Conservation (phyloP, 2,329 filamentous ascomycete species). For the Fusarium concolor region DNA sequence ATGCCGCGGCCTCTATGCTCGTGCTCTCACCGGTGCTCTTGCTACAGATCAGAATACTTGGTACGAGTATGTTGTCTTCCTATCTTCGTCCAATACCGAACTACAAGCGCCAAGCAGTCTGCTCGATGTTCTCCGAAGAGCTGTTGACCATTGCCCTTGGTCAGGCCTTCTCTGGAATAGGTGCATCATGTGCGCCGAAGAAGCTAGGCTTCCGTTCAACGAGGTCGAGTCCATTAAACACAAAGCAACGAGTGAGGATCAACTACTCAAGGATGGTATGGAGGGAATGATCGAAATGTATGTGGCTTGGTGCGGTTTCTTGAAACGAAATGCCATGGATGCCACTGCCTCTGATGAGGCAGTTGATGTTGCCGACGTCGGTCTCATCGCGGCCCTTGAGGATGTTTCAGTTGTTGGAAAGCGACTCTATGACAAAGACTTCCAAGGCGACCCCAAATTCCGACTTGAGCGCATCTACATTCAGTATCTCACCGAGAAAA, state of each 20-base stretch:
- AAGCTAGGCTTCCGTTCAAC: conserved; percentile 78
- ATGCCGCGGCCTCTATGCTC: conserved; percentile 77
- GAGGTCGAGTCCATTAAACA: conserved; percentile 93
- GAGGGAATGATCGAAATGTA: conserved; percentile 91
- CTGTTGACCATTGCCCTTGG: conserved; percentile 92
- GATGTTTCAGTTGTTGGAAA: conserved; percentile 85
- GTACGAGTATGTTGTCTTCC: conserved; percentile 85
- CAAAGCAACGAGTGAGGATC: conserved; percentile 84
- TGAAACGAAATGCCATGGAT: conserved; percentile 86
- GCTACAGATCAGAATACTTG: conserved; percentile 80
- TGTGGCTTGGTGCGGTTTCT: conserved; percentile 92
- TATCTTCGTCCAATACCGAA: conserved; percentile 62
- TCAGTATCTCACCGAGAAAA: conserved; percentile 88
- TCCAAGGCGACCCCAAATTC: conserved; percentile 88
- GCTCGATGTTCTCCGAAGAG: conserved; percentile 80
- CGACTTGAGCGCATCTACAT: conserved; percentile 92
- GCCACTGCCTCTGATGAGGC: conserved; percentile 82
- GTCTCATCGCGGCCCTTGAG: conserved; percentile 85
- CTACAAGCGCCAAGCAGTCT: conserved; percentile 57
- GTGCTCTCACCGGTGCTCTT: conserved; percentile 77
- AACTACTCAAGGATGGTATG: conserved; percentile 87
- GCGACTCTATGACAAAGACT: conserved; percentile 77
- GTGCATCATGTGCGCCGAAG: conserved; percentile 86
- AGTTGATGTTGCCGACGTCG: conserved; percentile 89
- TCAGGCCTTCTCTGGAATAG: conserved; percentile 92